Evolutionary conservation across 805 yeast species (phyloP).

Genomic region (Yamadazyma insecticola): DNA sequence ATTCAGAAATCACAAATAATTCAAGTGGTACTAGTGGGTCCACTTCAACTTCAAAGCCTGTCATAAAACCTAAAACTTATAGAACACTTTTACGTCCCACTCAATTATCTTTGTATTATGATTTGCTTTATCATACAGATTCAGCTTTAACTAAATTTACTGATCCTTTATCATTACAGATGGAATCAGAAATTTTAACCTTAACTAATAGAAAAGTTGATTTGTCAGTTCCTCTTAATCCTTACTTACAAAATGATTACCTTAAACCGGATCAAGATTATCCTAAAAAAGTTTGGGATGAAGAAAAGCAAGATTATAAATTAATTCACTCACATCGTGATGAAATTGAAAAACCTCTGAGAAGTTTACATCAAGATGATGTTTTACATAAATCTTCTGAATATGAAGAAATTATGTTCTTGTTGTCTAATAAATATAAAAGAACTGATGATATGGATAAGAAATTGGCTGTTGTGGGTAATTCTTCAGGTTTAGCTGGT

Average conservation of each 20-base stretch:
- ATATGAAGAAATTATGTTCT: conserved; percentile 82
- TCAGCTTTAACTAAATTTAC: conserved; percentile 66
- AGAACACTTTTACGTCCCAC: conserved; percentile 78
- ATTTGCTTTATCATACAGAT: conserved; percentile 80
- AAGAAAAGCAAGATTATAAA: conserved; percentile 27
- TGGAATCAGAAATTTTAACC: conserved; percentile 85
- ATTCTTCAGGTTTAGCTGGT: conserved; percentile 18
- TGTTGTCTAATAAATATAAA: conserved; percentile 36
- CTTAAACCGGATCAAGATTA: conserved; percentile 43
- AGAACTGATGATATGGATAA: conserved; percentile 36
- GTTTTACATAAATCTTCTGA: conserved; percentile 65
- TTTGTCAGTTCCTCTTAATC: conserved; percentile 68
- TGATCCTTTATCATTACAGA: conserved; percentile 70
- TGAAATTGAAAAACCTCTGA: conserved; percentile 23
- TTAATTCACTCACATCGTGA: conserved; percentile 28
- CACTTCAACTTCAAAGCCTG: not conserved
- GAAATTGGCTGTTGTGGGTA: conserved; percentile 35
- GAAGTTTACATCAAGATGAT: conserved; percentile 41
- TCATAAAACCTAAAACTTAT: conserved; percentile 60
- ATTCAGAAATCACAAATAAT: not conserved
- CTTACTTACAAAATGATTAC: conserved; percentile 47
- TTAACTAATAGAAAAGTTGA: conserved; percentile 75
- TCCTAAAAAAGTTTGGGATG: conserved; percentile 44
- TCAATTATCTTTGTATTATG: conserved; percentile 76
- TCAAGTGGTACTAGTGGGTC: not conserved